These are phyloP conservation scores for Fusarium sp. DNA, from an alignment of 2,329 filamentous ascomycete genomes.

Conservation along the genomic window DNA sequence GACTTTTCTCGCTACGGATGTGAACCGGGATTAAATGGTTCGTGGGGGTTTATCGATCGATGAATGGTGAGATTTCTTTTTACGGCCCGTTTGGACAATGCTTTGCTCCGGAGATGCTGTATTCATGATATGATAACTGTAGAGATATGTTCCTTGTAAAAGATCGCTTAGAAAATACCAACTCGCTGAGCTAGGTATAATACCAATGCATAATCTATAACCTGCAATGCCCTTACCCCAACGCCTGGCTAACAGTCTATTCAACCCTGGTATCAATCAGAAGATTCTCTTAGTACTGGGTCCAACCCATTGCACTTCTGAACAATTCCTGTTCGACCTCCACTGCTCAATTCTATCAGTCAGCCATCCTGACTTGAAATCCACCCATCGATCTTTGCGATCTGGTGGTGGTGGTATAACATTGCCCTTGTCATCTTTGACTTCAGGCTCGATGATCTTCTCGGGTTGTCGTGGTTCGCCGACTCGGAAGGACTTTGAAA, in stretches of 20 bases:
- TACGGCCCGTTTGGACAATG: neutral
- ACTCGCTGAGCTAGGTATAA: neutral
- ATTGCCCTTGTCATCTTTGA: slow-evolving; percentile 44
- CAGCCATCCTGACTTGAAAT: slow-evolving; percentile 51
- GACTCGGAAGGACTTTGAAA: slow-evolving; percentile 47
- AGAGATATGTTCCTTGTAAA: neutral
- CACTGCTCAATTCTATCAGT: slow-evolving; percentile 45
- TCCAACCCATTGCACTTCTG: slow-evolving; percentile 51
- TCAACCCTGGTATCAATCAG: slow-evolving; percentile 28
- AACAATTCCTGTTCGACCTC: slow-evolving; percentile 44
- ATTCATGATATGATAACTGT: neutral
- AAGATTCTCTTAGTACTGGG: slow-evolving; percentile 50
- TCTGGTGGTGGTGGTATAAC: slow-evolving; percentile 36
- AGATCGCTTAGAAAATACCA: neutral
- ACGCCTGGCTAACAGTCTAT: slow-evolving; percentile 37
- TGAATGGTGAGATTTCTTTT: slow-evolving; percentile 1
- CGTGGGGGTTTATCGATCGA: slow-evolving; percentile 6
- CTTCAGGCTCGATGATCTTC: slow-evolving; percentile 43
- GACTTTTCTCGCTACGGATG: neutral
- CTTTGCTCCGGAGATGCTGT: neutral
- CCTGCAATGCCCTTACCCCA: slow-evolving; percentile 25
- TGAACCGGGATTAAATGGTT: slow-evolving; percentile 22
- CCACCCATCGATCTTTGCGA: slow-evolving; percentile 43
- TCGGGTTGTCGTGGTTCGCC: slow-evolving; percentile 43
- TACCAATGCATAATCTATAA: slow-evolving; percentile 28